Conservation (phyloP, 768 basidiomycete species). For the Chalciporus chontae region DNA sequence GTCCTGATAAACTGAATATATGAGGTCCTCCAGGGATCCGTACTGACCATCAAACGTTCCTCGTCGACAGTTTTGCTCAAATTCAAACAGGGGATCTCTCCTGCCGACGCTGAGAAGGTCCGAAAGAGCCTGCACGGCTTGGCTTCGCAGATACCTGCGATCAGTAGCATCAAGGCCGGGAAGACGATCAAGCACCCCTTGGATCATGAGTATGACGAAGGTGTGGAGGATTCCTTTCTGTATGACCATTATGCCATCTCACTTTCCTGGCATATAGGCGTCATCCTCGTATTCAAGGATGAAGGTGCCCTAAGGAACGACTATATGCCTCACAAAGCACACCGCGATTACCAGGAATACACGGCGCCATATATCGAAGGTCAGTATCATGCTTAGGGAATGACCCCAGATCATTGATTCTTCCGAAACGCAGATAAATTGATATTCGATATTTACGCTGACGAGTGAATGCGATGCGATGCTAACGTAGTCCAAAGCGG, state of each 20-base stretch:
- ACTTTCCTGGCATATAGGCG: slow-evolving; percentile 9
- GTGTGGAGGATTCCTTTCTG: slow-evolving; percentile 1
- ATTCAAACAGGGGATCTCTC: slow-evolving; percentile 16
- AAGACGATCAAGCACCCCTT: slow-evolving; percentile 15
- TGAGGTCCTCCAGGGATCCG: neutral
- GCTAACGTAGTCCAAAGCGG: neutral
- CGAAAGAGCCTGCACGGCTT: slow-evolving; percentile 2
- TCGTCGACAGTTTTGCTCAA: slow-evolving; percentile 16
- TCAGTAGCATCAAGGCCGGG: slow-evolving; percentile 13
- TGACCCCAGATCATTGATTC: neutral
- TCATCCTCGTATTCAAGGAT: slow-evolving; percentile 22
- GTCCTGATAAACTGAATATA: neutral
- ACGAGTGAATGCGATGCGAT: slow-evolving; percentile 6
- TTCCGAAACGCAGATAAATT: slow-evolving; percentile 12
- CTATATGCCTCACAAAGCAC: slow-evolving; percentile 15
- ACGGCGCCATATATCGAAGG: slow-evolving; percentile 17
- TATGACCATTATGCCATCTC: neutral
- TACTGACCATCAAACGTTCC: neutral
- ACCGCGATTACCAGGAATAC: slow-evolving; percentile 5
- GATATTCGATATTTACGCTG: slow-evolving; percentile 21
- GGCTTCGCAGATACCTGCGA: slow-evolving; percentile 18
- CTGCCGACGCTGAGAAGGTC: slow-evolving; percentile 6
- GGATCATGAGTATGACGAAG: slow-evolving; percentile 23
- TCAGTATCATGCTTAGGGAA: neutral
- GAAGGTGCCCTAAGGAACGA: slow-evolving; percentile 7